phyloP scores from a whole-genome alignment of 352 stramenopile species.

The Pythium dissimile region DNA sequence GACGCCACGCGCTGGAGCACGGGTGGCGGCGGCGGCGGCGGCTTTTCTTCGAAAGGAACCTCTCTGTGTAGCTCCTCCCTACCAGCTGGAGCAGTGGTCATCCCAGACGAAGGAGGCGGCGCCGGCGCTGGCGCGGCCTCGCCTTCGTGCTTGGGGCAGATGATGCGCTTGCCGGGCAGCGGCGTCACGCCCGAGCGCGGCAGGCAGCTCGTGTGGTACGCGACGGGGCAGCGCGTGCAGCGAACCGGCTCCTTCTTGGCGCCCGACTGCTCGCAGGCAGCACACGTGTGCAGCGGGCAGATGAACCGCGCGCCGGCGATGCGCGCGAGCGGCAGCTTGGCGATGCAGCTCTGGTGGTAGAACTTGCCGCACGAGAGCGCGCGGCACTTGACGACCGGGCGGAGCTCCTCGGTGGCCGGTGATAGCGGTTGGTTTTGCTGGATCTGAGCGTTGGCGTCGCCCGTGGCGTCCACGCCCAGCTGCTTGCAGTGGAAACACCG shows the following conservation, averaged over 20 bases:
- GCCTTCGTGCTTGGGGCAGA: constrained; percentile 58
- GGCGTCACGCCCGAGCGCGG: constrained; percentile 45
- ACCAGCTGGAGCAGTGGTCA: too few species aligned
- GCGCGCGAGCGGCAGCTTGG: constrained; percentile 66
- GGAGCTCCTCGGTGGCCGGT: neutral
- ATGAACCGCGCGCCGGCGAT: constrained; percentile 83
- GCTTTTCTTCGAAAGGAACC: too few species aligned
- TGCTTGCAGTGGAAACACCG: constrained; percentile 83
- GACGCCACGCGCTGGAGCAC: constrained; percentile 9
- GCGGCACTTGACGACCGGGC: constrained; percentile 67
- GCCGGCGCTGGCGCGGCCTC: neutral
- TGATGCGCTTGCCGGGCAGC: constrained; percentile 68
- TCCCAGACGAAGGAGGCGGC: neutral
- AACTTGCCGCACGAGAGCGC: constrained; percentile 83
- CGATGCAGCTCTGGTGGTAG: constrained; percentile 81
- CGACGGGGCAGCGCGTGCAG: constrained; percentile 77
- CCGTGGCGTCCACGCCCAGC: constrained; percentile 28
- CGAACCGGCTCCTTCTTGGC: constrained; percentile 75
- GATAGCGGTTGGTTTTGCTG: too few species aligned
- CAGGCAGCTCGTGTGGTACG: constrained; percentile 78
- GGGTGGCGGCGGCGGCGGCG: too few species aligned
- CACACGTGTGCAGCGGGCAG: constrained; percentile 80
- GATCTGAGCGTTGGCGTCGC: neutral
- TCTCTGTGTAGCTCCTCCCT: too few species aligned
- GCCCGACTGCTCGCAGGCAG: constrained; percentile 68